Conservation (phyloP, 225 moss, liverwort and hornwort genomes). For the Ulota crispa region DNA sequence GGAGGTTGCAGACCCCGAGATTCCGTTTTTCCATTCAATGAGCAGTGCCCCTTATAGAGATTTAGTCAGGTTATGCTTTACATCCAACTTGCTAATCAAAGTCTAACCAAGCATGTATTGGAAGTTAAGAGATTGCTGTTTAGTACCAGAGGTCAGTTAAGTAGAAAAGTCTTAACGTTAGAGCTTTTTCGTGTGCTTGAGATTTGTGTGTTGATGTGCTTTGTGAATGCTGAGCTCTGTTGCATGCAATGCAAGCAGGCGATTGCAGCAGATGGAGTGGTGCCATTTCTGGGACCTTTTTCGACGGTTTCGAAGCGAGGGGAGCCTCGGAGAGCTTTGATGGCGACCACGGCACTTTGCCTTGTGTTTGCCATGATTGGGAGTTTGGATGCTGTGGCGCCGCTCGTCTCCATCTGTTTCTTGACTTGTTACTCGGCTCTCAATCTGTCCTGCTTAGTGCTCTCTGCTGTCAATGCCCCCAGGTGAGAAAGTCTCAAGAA, state of each 20-base stretch:
- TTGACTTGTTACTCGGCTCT: conserved; percentile 95
- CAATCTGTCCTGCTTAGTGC: conserved; percentile 85
- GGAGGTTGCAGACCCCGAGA: no score
- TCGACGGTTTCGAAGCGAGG: conserved; percentile 61
- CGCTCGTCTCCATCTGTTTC: conserved; percentile 97
- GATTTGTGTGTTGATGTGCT: not conserved
- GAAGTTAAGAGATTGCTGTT: no score
- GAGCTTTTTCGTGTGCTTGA: not conserved
- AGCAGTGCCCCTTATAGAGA: no score
- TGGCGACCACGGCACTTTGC: conserved; percentile 66
- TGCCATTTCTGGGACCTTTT: conserved; percentile 70
- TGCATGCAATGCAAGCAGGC: conserved; percentile 58
- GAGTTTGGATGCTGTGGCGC: conserved; percentile 93
- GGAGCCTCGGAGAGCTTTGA: conserved; percentile 81
- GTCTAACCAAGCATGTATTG: no score
- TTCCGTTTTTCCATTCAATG: no score
- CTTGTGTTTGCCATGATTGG: conserved; percentile 85
- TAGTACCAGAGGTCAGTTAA: no score
- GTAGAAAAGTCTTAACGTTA: no score
- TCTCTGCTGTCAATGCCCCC: conserved; percentile 79
- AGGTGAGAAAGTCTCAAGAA: conserved; percentile 47
- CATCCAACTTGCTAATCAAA: no score
- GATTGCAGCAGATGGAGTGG: conserved; percentile 92
- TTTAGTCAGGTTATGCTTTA: no score
- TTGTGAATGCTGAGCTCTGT: not conserved